Evolutionary conservation across 202 grass and related monocot species (phyloP), one percentile per base, ranked within the genome.

Genomic region (Setaria italica): DNA sequence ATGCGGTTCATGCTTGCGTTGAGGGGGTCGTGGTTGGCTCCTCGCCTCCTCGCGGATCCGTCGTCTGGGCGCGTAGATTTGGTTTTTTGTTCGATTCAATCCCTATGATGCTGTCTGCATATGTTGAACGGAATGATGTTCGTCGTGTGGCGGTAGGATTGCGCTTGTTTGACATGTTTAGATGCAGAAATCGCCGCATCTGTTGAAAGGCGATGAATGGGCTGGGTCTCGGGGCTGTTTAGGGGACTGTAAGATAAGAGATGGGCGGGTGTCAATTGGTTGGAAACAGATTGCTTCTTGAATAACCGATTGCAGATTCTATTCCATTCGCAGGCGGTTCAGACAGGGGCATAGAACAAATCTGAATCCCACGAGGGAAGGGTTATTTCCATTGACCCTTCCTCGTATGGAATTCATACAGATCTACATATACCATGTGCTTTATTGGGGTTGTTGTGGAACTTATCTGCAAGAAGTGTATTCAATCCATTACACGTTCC

Each of bases 281-380:
- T 1, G 25, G 4, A 2, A 34, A 14, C 3, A 0, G 5, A 84
- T 85, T 91, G 82, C 89, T 84, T 90, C 85, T 88, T 16, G 85
- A 91, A 91, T 88, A 91, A 91, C 71, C 32, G 85, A 9, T 63
- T 91, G 85, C 37, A 35, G 71, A 67, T 48, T 74, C 11, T 32
- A 55, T 70, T 5, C n/a, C 16, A 46, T 88, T 65, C 42, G 9
- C 89, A 82, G 77, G 48, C 82, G 77, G 77, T 85, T 91, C 89
- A 91, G 85, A 91, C 85, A 88, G 85, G 82, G 85, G 89, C 85
- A 82, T 91, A 91, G 2, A 88, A 42, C 76, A 72, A 91, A 70
- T 72, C 17, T 65, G 78, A 72, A 78, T 64, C 82, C 4, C 12
- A 16, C 49, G 34, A 56, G 6, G 3, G 43, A 17, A 81, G 16